phyloP scores from a whole-genome alignment of 2,329 filamentous ascomycete genomes.

The Colletotrichum australisinense region DNA sequence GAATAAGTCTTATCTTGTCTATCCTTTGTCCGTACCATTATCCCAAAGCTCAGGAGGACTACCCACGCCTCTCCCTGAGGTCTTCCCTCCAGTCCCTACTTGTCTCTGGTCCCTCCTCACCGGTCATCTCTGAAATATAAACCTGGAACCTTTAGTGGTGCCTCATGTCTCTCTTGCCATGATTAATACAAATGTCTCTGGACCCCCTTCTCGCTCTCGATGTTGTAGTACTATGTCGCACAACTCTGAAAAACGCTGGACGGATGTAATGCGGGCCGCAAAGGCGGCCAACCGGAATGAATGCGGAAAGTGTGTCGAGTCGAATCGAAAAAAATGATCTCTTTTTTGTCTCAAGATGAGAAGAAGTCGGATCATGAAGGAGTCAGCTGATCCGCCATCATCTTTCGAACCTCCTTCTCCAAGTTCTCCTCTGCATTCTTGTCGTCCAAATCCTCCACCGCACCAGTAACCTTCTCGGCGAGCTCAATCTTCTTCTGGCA shows the following conservation, averaged over 20 bases:
- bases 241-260: background rate
- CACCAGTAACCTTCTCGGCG: conserved; percentile 70
- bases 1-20: background rate
- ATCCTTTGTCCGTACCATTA: background rate
- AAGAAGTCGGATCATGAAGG: conserved; percentile 43
- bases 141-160: background rate
- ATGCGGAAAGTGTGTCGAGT: background rate
- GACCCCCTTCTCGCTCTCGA: background rate
- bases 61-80: too few relatives aligned
- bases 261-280: background rate
- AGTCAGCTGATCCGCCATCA: conserved; percentile 54
- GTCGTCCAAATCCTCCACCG: conserved; percentile 44
- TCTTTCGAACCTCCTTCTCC: conserved; percentile 57
- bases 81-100: too few relatives aligned
- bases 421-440: conserved; percentile 48
- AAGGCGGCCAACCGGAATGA: background rate
- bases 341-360: background rate
- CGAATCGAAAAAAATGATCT: too few relatives aligned
- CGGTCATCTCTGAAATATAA: background rate
- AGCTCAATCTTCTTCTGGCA: conserved; percentile 94
- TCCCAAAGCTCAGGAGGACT: background rate
- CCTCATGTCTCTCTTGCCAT: background rate
- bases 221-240: background rate
- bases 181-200: background rate
- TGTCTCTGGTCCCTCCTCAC: too few relatives aligned